Evolutionary conservation across 2,329 filamentous ascomycete species (phyloP), one percentile per base, ranked within the genome.

Genomic region (Pseudogymnoascus pannorum): DNA sequence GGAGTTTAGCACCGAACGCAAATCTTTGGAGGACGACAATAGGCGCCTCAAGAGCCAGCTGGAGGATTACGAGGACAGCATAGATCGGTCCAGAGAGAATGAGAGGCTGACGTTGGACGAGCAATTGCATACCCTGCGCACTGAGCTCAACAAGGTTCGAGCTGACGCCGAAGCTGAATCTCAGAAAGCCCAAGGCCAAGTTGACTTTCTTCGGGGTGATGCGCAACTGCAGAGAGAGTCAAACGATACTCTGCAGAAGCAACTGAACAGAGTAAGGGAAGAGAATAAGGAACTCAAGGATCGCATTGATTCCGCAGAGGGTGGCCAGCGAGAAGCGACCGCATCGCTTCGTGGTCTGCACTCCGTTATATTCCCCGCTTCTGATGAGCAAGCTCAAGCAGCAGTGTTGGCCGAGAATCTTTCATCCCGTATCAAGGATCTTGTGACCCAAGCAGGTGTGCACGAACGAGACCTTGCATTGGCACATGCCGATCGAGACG

Each of bases 61-160:
- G 0, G 94, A 97, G 71, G 91, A 97, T 67, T 82, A 89, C 5
- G 94, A 99, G 74, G 92, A 97, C 69, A 92, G 96, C 70, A 84
- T 97, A 59, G 92, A 97, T 68, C 83, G 91, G 63, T 92, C 89
- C 40, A 84, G 90, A 44, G 91, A 97, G 66, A 87, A 95, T 67
- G 89, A 94, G 69, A 89, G 87, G 69, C 84, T 83, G 3, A 81
- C 82, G 2, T 81, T 87, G 48, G 87, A 93, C 64, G 84, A 88
- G 54, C 86, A 81, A 62, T 78, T 92, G 31, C 84, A 84, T 51
- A 78, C 80, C 7, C 79, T 96, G 1, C 84, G 92, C 68, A 78
- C 82, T 14, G 89, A 96, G 67, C 75, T 96, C 14, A 84, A 90
- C 61, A 82, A 80, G 58, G 73, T 87, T 14, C 79, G 76, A 35